These are phyloP conservation scores for Cutaneotrichosporon sp. DNA, from an alignment of 1,284 basidiomycete genomes.

Conservation along the genomic window DNA sequence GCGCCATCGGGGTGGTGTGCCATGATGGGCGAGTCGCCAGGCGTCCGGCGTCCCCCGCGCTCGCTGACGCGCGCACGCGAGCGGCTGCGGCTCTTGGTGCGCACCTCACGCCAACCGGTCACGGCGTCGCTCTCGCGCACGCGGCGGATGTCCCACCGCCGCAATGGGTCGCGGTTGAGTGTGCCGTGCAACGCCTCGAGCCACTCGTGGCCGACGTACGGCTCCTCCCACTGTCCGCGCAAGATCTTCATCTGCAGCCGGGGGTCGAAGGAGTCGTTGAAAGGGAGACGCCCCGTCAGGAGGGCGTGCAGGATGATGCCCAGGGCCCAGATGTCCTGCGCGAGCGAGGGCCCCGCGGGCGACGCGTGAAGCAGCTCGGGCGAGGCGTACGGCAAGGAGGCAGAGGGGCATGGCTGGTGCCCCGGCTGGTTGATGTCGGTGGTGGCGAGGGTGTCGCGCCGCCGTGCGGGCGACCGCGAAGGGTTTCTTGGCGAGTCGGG, in stretches of 20 bases:
- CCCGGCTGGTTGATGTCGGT: background rate
- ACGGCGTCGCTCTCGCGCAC: conserved; percentile 78
- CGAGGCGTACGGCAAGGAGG: conserved; percentile 85
- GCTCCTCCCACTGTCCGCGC: conserved; percentile 64
- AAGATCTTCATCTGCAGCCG: conserved; percentile 87
- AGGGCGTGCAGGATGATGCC: conserved; percentile 84
- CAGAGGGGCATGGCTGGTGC: conserved; percentile 63
- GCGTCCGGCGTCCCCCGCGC: background rate
- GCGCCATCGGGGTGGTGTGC: background rate
- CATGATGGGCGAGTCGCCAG: conserved; percentile 5
- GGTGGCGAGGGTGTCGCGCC: conserved; percentile 15
- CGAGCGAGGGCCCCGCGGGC: conserved; percentile 48
- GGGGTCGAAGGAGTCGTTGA: conserved; percentile 83
- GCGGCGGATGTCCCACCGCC: conserved; percentile 72
- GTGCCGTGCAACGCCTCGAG: conserved; percentile 73
- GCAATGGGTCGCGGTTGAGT: conserved; percentile 62
- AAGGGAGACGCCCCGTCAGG: conserved; percentile 77
- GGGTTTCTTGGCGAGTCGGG: conserved; percentile 1
- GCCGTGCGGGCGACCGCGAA: conserved; percentile 15
- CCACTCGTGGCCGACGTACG: conserved; percentile 67
- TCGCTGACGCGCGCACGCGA: conserved; percentile 20
- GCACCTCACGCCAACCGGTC: conserved; percentile 66
- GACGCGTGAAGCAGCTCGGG: conserved; percentile 69
- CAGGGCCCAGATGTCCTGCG: conserved; percentile 90
- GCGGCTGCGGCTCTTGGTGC: conserved; percentile 35